A percentile compares a stretch with the other conserved stretches of the same genome.
Conservation (phyloP, 495 filamentous ascomycete species). For the Penicillium atrosanguineum region DNA sequence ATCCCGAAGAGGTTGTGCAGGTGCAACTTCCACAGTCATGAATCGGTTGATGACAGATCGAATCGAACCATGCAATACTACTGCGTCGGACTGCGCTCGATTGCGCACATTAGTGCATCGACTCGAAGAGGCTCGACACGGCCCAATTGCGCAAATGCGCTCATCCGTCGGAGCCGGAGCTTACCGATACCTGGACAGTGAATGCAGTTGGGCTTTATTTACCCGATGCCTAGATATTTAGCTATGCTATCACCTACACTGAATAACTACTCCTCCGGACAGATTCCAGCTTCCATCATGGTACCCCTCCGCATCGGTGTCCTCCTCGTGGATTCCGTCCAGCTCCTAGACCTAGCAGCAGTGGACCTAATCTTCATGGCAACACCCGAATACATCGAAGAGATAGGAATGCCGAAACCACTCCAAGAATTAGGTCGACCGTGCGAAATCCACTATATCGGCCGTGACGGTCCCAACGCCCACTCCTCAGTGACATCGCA, state of each 20-base stretch:
- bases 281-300: neutral
- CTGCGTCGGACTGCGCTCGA: neutral
- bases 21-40: neutral
- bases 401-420: slow-evolving; percentile 28
- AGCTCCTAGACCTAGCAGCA: slow-evolving; percentile 49
- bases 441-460: slow-evolving; percentile 46
- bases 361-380: slow-evolving; percentile 48
- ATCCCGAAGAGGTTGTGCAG: neutral
- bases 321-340: slow-evolving; percentile 39
- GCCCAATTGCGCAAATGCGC: neutral
- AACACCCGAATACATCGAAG: slow-evolving; percentile 41
- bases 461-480: slow-evolving; percentile 24
- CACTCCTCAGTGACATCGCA: slow-evolving; percentile 34
- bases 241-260: no score
- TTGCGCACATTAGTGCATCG: neutral
- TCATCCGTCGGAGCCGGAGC: neutral
- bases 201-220: no score
- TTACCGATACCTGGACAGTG: neutral
- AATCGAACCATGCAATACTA: neutral
- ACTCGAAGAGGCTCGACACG: neutral
- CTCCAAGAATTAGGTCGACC: slow-evolving; percentile 38
- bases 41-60: neutral
- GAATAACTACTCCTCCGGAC: neutral
- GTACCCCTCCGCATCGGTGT: slow-evolving; percentile 39
- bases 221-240: no score